These are phyloP conservation scores for Pythium volutum DNA, from an alignment of 352 stramenopile species.

Conservation along the genomic window DNA sequence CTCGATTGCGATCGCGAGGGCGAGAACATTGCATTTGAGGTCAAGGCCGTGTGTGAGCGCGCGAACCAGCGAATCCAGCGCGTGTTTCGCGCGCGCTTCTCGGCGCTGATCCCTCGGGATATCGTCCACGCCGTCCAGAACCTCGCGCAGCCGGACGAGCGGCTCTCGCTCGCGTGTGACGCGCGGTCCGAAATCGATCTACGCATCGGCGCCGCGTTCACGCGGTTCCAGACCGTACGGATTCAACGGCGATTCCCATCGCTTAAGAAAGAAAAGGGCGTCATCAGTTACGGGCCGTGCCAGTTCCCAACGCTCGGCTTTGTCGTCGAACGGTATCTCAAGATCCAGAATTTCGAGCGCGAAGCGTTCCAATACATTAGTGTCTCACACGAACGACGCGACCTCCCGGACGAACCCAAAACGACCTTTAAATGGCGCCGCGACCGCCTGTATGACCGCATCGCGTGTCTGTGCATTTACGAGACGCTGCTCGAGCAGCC, in stretches of 20 bases:
- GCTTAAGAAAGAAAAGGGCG: slow-evolving; percentile 68
- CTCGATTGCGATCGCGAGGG: slow-evolving; percentile 99
- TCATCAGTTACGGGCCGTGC: slow-evolving; percentile 99
- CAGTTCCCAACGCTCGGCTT: slow-evolving; percentile 99
- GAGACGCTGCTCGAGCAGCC: slow-evolving; percentile 67
- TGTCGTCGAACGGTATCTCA: slow-evolving; percentile 91
- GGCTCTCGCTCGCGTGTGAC: slow-evolving; percentile 82
- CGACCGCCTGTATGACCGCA: slow-evolving; percentile 93
- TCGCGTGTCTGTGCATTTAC: slow-evolving; percentile 92
- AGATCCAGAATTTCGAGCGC: slow-evolving; percentile 96
- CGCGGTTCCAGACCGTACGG: slow-evolving; percentile 94
- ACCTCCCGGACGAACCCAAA: slow-evolving; percentile 46
- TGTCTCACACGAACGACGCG: slow-evolving; percentile 68
- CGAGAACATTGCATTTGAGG: slow-evolving; percentile 99
- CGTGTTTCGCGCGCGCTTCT: slow-evolving; percentile 91
- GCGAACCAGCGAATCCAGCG: slow-evolving; percentile 61
- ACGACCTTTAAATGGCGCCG: slow-evolving; percentile 97
- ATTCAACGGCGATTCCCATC: slow-evolving; percentile 82
- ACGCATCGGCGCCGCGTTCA: slow-evolving; percentile 93
- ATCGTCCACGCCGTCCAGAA: slow-evolving; percentile 89
- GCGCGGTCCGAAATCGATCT: slow-evolving; percentile 95
- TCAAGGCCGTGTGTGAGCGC: slow-evolving; percentile 85
- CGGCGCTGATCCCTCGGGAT: slow-evolving; percentile 90
- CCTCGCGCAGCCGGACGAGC: slow-evolving; percentile 73
- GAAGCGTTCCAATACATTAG: slow-evolving; percentile 97